Conservation (phyloP, 2,329 filamentous ascomycete species). For the Verticillium nubilum region DNA sequence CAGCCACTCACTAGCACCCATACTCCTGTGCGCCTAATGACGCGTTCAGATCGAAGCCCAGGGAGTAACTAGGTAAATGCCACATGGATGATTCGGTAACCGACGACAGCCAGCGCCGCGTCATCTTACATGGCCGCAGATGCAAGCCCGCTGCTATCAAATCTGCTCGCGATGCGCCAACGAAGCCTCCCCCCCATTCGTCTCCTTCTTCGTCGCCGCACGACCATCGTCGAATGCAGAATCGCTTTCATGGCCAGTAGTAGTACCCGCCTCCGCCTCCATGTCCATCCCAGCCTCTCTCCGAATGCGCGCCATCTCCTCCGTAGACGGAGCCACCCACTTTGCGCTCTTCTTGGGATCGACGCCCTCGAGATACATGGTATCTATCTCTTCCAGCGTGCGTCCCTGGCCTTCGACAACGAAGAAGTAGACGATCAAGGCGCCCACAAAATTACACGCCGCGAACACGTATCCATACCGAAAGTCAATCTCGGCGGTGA, state of each 20-base stretch:
- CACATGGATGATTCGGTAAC: neutral
- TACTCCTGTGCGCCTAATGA: too few species aligned
- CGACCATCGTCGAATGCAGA: neutral
- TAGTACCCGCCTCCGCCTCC: slow-evolving; percentile 13
- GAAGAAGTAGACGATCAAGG: slow-evolving; percentile 69
- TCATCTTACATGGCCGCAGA: neutral
- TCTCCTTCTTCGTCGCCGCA: neutral
- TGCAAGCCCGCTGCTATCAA: neutral
- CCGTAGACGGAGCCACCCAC: slow-evolving; percentile 41
- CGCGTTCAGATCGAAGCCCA: too few species aligned
- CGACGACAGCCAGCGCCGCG: neutral
- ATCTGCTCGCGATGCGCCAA: neutral
- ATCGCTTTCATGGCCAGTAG: neutral
- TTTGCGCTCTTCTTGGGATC: slow-evolving; percentile 56
- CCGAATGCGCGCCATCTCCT: slow-evolving; percentile 36
- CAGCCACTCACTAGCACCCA: too few species aligned
- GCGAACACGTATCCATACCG: slow-evolving; percentile 74
- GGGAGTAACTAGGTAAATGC: too few species aligned
- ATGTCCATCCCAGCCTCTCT: slow-evolving; percentile 34
- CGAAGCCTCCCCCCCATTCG: neutral
- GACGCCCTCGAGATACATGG: slow-evolving; percentile 65
- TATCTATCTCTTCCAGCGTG: slow-evolving; percentile 74
- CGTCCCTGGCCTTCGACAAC: slow-evolving; percentile 69
- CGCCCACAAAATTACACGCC: slow-evolving; percentile 60
- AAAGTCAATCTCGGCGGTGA: slow-evolving; percentile 66